Evolutionary conservation across 345 rosid species (phyloP), one percentile per base, ranked within the genome.

Genomic region (Rhizophora mangle): DNA sequence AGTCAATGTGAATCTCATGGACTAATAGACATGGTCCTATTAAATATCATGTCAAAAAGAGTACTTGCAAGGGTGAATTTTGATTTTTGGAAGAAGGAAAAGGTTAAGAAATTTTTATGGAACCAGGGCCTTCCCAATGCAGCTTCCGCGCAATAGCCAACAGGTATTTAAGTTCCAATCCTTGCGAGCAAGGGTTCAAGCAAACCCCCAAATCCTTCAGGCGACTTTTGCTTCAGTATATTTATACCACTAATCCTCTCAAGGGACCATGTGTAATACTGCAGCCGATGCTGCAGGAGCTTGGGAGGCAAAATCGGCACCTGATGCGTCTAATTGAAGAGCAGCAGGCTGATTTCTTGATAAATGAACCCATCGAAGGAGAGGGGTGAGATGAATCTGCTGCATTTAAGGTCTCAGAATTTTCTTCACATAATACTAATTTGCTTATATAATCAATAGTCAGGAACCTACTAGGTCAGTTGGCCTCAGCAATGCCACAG

Each of bases 211-310:
- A 75, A 78, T 81, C 58, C 69, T 81, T 55, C 82, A 81, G 84
- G 84, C 72, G 43, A 54, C 26, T 65, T 30, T 19, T 22, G 18
- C 54, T 71, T 60, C 19, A 10, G 43, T 49, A 8, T 55, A 9
- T 22, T 55, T 55, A 22, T 55, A 10, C 27, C 15, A 6, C 27
- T 2, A 13, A 39, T 2, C 47, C 16, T 39, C 27, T 55, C 27
- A 55, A 55, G 22, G 24, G 24, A 15, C 59, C 59, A 8, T 22
- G 24, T 22, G 15, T 55, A 6, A 8, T 63, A 75, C 56, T 67
- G 70, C 82, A 93, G 98, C 98, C 95, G 36, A 86, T 93, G 98
- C 93, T 93, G 78, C 98, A 87, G 78, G 96, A 93, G 75, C 80
- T 93, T 69, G 96, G 98, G 54, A 88, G 88, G 72, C 95, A 93